Evolutionary conservation across 305 asterid genomes (phyloP).

Genomic region (Plantago coronopus): DNA sequence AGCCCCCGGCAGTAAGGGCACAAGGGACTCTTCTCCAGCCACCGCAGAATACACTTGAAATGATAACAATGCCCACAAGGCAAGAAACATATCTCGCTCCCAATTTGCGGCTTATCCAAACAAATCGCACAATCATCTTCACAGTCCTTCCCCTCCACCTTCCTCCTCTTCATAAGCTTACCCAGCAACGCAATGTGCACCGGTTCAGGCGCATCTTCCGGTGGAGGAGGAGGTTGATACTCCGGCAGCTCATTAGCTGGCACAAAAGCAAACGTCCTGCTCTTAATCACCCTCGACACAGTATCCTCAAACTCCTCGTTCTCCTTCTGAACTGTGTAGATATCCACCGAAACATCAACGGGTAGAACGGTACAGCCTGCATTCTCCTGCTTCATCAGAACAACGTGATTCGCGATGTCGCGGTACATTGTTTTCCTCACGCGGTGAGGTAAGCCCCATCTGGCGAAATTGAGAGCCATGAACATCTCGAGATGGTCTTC

Average conservation of each 20-base stretch:
- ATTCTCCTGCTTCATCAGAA: neutral
- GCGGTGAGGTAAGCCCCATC: constrained; percentile 12
- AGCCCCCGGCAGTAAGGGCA: constrained; percentile 11
- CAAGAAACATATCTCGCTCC: constrained; percentile 9
- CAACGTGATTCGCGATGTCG: constrained; percentile 1
- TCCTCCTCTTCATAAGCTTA: neutral
- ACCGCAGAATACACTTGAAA: constrained; percentile 10
- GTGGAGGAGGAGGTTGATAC: neutral
- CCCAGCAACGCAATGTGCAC: neutral
- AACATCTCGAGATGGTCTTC: constrained; percentile 16
- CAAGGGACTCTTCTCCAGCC: constrained; percentile 14
- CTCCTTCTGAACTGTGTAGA: constrained; percentile 7
- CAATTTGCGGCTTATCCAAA: constrained; percentile 12
- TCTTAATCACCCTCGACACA: constrained; percentile 15
- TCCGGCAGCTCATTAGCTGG: constrained; percentile 8
- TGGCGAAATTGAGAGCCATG: constrained; percentile 11
- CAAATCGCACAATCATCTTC: constrained; percentile 12
- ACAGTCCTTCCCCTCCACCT: constrained; percentile 1
- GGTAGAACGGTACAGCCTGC: neutral
- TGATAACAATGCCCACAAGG: constrained; percentile 17
- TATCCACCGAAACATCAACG: neutral
- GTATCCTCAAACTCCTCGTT: constrained; percentile 4
- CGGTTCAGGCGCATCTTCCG: neutral
- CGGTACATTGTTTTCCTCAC: neutral
- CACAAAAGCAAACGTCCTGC: constrained; percentile 7